Evolutionary conservation across 331 rosid genomes (phyloP), one percentile per base, ranked within the genome.

Genomic region (Rhamnella rubrinervis): DNA sequence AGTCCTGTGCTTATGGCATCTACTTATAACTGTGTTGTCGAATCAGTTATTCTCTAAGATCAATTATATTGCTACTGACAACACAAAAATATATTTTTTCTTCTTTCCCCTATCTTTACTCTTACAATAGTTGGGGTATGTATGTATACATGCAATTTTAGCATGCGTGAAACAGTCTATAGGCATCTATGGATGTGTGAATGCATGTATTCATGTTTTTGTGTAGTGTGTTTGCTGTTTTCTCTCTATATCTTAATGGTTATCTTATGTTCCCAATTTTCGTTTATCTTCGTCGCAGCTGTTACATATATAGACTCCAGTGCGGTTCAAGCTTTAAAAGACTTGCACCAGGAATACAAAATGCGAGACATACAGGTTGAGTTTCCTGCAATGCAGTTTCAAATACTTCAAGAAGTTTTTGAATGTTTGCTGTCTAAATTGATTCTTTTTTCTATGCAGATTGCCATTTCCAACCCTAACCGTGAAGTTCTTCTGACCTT

Each of bases 301-400:
- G 96, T 91, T 72, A 95, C 96, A 15, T 95, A 91, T 37, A 81
- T 95, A 65, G 99, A 95, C 81, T 89, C 99, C 1, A 95, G 95
- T 74, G 96, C 96, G 47, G 96, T 91, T 68, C 97, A 91, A 80
- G 93, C 99, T 75, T 81, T 95, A 59, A 95, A 85, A 73, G 99
- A 95, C 71, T 77, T 95, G 80, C 77, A 89, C 82, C 93, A 86
- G 66, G 99, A 89, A 80, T 95, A 95, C 90, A 89, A 86, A 79
- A 69, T 83, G 72, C 93, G 99, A 4, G 96, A 84, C 80, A 89
- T 95, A 74, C 99, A 80, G 93, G 95, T 91, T 76, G 39, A 62
- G 41, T 53, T 16, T 67, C 55, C 57, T 4, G 11, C 14, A 9
- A 44, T 11, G 49, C 2, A 10, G 16, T 12, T 44, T 44, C 49